Evolutionary conservation across 495 filamentous ascomycete genomes (phyloP).

Genomic region (Penicillium cosmopolitanum): DNA sequence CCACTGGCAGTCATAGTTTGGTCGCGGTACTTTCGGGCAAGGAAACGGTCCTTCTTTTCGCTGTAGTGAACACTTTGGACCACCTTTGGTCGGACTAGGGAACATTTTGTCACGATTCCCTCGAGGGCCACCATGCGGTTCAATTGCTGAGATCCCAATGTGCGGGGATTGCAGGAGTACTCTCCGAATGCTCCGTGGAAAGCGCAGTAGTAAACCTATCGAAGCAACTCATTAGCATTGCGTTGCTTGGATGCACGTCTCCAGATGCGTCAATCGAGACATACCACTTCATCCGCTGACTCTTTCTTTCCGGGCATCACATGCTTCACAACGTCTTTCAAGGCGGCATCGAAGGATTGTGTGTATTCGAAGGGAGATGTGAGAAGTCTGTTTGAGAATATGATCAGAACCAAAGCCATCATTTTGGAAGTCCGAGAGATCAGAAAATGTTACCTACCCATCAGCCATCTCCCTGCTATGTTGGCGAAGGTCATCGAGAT

Average conservation of each 20-base stretch:
- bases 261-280: slow-evolving; percentile 12
- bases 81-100: slow-evolving; percentile 92
- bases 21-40: slow-evolving; percentile 85
- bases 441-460: slow-evolving; percentile 50
- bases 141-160: slow-evolving; percentile 81
- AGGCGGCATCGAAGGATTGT: slow-evolving; percentile 82
- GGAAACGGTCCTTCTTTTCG: slow-evolving; percentile 80
- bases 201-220: slow-evolving; percentile 88
- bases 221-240: slow-evolving; percentile 2
- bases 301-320: slow-evolving; percentile 61
- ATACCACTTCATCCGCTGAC: slow-evolving; percentile 63
- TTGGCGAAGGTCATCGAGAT: slow-evolving; percentile 90
- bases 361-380: slow-evolving; percentile 85
- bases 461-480: slow-evolving; percentile 90
- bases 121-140: slow-evolving; percentile 98
- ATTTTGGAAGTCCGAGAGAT: neutral
- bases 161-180: slow-evolving; percentile 91
- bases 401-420: neutral
- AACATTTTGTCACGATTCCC: slow-evolving; percentile 96
- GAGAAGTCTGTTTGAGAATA: slow-evolving; percentile 58
- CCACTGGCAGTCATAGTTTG: slow-evolving; percentile 95
- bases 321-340: slow-evolving; percentile 84
- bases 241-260: neutral
- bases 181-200: slow-evolving; percentile 95
- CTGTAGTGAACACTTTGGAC: slow-evolving; percentile 97